Evolutionary conservation across 2,329 filamentous ascomycete species (phyloP).

Genomic region (Microdochium bolleyi): DNA sequence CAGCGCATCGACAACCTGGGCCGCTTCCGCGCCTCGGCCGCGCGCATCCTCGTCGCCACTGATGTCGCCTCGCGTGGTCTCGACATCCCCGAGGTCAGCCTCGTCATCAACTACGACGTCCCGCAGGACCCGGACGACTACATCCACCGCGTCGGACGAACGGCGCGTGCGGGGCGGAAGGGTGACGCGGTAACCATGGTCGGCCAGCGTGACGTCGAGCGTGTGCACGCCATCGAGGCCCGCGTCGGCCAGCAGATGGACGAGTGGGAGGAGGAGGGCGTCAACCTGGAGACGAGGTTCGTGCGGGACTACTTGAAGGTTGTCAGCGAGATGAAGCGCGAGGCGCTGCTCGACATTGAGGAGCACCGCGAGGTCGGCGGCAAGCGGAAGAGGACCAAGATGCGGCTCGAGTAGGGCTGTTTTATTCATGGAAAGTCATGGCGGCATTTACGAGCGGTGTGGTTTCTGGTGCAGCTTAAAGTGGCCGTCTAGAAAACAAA

Average conservation of each 20-base stretch:
- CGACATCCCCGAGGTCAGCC: conserved; percentile 83
- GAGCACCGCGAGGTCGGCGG: conserved; percentile 86
- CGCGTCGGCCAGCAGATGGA: conserved; percentile 75
- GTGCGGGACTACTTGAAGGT: conserved; percentile 78
- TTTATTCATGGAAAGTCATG: too few relatives aligned
- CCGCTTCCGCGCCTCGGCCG: conserved; percentile 82
- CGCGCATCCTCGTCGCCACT: conserved; percentile 85
- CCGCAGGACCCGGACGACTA: conserved; percentile 96
- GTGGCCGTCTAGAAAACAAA: too few relatives aligned
- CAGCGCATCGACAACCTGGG: conserved; percentile 83
- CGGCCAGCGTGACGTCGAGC: conserved; percentile 84
- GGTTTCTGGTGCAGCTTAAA: too few relatives aligned
- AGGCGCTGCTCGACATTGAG: conserved; percentile 84
- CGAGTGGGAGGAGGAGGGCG: conserved; percentile 80
- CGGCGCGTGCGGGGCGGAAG: conserved; percentile 78
- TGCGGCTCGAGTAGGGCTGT: conserved; percentile 27
- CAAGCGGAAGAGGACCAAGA: conserved; percentile 62
- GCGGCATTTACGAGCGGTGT: too few relatives aligned
- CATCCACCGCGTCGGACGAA: conserved; percentile 92
- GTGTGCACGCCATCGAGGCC: conserved; percentile 83
- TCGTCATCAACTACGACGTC: conserved; percentile 94
- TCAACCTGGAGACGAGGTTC: conserved; percentile 88
- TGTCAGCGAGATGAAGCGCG: conserved; percentile 92
- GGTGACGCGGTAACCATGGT: conserved; percentile 84
- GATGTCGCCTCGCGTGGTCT: conserved; percentile 92